phyloP scores from a whole-genome alignment of 805 yeast genomes.

The Wickerhamiella azymoides region DNA sequence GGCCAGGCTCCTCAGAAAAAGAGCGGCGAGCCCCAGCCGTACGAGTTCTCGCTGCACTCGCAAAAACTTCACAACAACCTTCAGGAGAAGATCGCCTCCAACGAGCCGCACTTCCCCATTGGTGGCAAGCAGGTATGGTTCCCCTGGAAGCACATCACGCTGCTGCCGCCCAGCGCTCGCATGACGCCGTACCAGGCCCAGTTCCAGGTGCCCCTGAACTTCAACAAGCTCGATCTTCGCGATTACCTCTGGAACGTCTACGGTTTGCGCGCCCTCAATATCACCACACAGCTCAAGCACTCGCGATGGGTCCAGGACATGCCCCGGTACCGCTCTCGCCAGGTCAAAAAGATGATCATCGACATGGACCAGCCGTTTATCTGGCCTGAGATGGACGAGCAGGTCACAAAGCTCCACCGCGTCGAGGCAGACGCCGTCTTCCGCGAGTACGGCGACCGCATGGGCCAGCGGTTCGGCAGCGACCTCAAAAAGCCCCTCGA shows the following conservation, averaged over 20 bases:
- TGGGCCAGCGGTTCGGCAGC: slow-evolving; percentile 42
- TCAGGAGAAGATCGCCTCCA: slow-evolving; percentile 21
- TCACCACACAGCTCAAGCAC: slow-evolving; percentile 74
- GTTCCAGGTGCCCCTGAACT: slow-evolving; percentile 83
- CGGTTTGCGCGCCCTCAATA: slow-evolving; percentile 76
- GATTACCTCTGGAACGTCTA: slow-evolving; percentile 86
- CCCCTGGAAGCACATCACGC: slow-evolving; percentile 70
- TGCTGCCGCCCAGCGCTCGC: slow-evolving; percentile 85
- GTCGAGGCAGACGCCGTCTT: slow-evolving; percentile 32
- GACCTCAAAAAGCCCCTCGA: slow-evolving; percentile 52
- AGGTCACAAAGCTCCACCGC: slow-evolving; percentile 22
- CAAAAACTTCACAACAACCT: slow-evolving; percentile 13
- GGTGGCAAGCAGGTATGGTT: slow-evolving; percentile 69
- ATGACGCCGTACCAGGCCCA: slow-evolving; percentile 96
- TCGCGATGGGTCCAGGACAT: slow-evolving; percentile 51
- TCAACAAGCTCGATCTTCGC: slow-evolving; percentile 86
- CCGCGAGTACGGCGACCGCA: slow-evolving; percentile 38
- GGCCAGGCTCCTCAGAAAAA: slow-evolving; percentile 9
- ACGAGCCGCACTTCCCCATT: slow-evolving; percentile 64
- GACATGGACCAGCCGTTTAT: slow-evolving; percentile 92
- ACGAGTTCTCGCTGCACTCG: slow-evolving; percentile 15
- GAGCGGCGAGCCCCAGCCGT: slow-evolving; percentile 13
- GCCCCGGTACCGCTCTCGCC: slow-evolving; percentile 65
- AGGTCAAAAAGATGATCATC: slow-evolving; percentile 88
- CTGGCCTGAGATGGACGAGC: slow-evolving; percentile 61